Conservation (phyloP, 768 basidiomycete species). For the Pholiota molesta region DNA sequence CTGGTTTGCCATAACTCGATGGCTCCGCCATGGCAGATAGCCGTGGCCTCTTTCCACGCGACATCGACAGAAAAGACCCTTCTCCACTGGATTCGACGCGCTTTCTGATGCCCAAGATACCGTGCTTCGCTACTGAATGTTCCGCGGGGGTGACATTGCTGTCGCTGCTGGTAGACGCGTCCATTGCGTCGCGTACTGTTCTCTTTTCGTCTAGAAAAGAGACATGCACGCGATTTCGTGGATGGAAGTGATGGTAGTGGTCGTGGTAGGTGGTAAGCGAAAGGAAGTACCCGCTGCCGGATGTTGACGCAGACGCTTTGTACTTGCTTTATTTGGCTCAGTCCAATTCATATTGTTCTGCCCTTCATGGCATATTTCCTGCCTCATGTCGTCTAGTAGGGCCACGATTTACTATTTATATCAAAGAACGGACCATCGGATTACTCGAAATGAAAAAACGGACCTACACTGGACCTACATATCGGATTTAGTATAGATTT, state of each 20-base stretch:
- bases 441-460: too few relatives aligned
- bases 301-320: constrained; percentile 35
- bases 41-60: constrained; percentile 34
- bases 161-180: background rate
- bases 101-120: constrained; percentile 28
- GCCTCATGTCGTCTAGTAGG: too few relatives aligned
- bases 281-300: constrained; percentile 16
- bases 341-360: background rate
- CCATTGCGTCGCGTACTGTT: background rate
- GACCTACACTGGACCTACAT: too few relatives aligned
- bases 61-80: constrained; percentile 22
- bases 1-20: constrained; percentile 18
- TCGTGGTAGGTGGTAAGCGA: constrained; percentile 7
- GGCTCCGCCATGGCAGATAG: constrained; percentile 30
- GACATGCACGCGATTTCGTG: constrained; percentile 1
- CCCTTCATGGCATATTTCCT: background rate
- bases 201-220: background rate
- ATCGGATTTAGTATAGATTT: too few relatives aligned
- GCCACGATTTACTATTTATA: too few relatives aligned
- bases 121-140: background rate
- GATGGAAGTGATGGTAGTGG: background rate
- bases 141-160: background rate
- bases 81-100: constrained; percentile 36
- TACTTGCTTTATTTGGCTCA: constrained; percentile 29
- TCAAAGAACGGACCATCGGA: too few relatives aligned